Evolutionary conservation across 805 yeast genomes (phyloP).

Genomic region (Metschnikowia corniflorae): DNA sequence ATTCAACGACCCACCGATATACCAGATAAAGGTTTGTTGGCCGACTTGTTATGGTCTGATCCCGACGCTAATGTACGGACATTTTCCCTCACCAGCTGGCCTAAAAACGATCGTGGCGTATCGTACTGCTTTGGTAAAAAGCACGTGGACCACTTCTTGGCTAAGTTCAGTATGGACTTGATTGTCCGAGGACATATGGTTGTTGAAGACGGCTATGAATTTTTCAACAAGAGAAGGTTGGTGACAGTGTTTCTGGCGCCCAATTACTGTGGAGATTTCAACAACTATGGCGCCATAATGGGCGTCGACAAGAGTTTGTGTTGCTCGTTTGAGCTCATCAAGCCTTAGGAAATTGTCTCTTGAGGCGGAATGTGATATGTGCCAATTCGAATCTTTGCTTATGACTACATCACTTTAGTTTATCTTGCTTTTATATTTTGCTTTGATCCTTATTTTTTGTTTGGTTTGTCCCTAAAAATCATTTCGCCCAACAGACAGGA

Average conservation of each 20-base stretch:
- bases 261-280: slow-evolving; percentile 78
- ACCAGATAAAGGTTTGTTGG: slow-evolving; percentile 73
- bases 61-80: slow-evolving; percentile 51
- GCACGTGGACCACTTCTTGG: slow-evolving; percentile 67
- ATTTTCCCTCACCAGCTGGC: slow-evolving; percentile 54
- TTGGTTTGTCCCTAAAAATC: too few relatives aligned
- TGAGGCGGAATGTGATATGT: too few relatives aligned
- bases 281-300: slow-evolving; percentile 79
- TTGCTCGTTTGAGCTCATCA: slow-evolving; percentile 68
- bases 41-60: slow-evolving; percentile 81
- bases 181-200: slow-evolving; percentile 87
- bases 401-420: too few relatives aligned
- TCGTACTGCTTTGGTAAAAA: slow-evolving; percentile 72
- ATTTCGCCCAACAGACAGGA: too few relatives aligned
- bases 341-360: slow-evolving; percentile 42
- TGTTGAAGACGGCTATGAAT: slow-evolving; percentile 85
- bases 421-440: too few relatives aligned
- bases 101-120: slow-evolving; percentile 80
- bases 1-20: slow-evolving; percentile 81
- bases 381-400: too few relatives aligned
- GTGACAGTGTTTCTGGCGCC: slow-evolving; percentile 84
- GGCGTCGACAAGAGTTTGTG: slow-evolving; percentile 62
- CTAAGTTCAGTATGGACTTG: slow-evolving; percentile 66
- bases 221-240: slow-evolving; percentile 66
- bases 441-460: too few relatives aligned